Base-by-base conservation (phyloP, 1,284 basidiomycete species). In the Malassezia caprae region DNA sequence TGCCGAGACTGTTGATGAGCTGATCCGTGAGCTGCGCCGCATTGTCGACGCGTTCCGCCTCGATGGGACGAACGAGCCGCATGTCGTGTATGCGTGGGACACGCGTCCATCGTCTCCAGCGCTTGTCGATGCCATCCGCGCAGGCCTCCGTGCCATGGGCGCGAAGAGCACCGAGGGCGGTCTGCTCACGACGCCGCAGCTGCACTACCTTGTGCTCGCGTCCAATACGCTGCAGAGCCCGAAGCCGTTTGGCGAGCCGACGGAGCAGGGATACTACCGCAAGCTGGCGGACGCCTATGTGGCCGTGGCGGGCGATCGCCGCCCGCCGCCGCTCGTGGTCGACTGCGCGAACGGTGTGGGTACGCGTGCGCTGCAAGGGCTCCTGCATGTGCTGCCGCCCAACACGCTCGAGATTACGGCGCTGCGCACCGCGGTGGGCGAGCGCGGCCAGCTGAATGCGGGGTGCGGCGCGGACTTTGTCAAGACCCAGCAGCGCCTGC, bases 341-440 rank as follows among this genome's bases (percentile, higher is more conserved):
- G 94, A 99, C 76, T 98, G 94, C 74, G 94, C 94, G 26, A 98
- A 99, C 70, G 94, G 94, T 26, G 94, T 99, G 24, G 94, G 94
- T 32, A 84, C 88, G 8, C 78, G 61, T 42, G 63, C 72, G 2
- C 60, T 74, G n/a, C 67, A 74, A 57, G 60, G 67, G 37, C 62
- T 74, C 34, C 28, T 35, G 2, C 13, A 39, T 11, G n/a, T 21
- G 15, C 21, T 57, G 8, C 65, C 69, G 7, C 42, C 55, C 26
- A 55, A 60, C 31, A 58, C 54, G n/a, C 57, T 73, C 15, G 49
- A 60, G 15, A 57, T 73, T 32, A 57, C 59, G 10, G 52, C 60
- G 8, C 59, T 73, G 19, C 62, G 71, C 17, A 73, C 69, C 23
- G 50, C 28, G 41, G 65, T 82, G 11, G 83, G 42, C 78, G 84